Conservation (phyloP, 1,284 basidiomycete genomes). For the Ganoderma lingzhi region DNA sequence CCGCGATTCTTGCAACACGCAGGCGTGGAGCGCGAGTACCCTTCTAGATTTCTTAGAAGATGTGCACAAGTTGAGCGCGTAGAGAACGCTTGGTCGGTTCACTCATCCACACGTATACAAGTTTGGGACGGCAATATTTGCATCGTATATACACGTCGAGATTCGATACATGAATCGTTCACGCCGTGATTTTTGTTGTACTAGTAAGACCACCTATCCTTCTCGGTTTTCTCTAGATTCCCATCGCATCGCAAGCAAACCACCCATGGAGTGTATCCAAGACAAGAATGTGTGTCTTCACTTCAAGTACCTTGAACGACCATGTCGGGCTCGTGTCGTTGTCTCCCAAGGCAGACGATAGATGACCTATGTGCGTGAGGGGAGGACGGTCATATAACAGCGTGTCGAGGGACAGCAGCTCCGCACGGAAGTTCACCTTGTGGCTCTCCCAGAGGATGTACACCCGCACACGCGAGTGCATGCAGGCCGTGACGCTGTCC, state of each 20-base stretch:
- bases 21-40: constrained; percentile 93
- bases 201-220: neutral
- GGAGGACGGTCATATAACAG: neutral
- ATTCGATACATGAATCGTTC: neutral
- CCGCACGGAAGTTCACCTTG: constrained; percentile 19
- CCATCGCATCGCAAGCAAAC: neutral
- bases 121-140: neutral
- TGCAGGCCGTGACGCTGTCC: neutral
- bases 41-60: constrained; percentile 86
- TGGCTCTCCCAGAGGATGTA: constrained; percentile 14
- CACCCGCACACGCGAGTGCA: neutral
- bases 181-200: neutral
- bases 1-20: constrained; percentile 87
- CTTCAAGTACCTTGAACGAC: neutral
- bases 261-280: neutral
- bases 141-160: neutral
- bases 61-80: constrained; percentile 56
- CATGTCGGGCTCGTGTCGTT: neutral
- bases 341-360: neutral
- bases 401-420: constrained; percentile 12
- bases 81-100: neutral
- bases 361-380: too few species aligned
- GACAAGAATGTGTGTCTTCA: too few species aligned
- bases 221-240: neutral
- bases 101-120: neutral